Evolutionary conservation across 2,329 filamentous ascomycete species (phyloP), one percentile per base, ranked within the genome.

Genomic region (Aspergillus intermedius): DNA sequence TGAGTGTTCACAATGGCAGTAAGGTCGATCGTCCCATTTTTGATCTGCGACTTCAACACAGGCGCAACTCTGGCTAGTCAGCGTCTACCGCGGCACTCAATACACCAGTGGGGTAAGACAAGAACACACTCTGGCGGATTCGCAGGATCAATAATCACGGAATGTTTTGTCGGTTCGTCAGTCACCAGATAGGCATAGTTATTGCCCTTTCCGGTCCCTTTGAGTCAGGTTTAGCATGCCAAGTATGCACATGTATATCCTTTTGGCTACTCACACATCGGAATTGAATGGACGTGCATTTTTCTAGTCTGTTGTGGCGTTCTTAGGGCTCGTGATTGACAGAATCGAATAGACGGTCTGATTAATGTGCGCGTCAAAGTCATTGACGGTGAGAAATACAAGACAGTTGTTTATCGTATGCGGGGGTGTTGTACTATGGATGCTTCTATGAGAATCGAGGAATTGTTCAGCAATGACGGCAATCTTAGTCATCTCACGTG

Each of bases 1-100:
- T 98, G 93, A 1, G 93, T 98, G 66, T 98, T 98, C 61, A 97
- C 84, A 64, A 98, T 95, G 44, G 84, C 87, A 21, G 80, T 90
- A 53, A 98, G 73, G 59, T 94, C 91, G 63, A 95, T 88, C 58
- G 81, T 80, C 13, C 86, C 84, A 19, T 76, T 73, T 37, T 82
- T 72, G 5, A 88, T 84, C 51, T 87, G 83, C 55, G 90, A 78
- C 65, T 91, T 84, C 46, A 98, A 71, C 8, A 78, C 74, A 10
- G 82, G 81, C 3, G 79, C 66, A 4, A 85, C 82, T 58, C 82
- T 84, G 46, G 3, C 40, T 43, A 5, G 9, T 13, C 5, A 35
- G 2, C 17, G 9, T 12, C 19, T 21, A 19, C 6, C 17, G 17
- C 17, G n/a, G 19, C 10, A 12, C 37, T 12, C 37, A 22, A 19